These are phyloP conservation scores for Xylaria bambusicola DNA, from an alignment of 495 filamentous ascomycete genomes.

Conservation along the genomic window DNA sequence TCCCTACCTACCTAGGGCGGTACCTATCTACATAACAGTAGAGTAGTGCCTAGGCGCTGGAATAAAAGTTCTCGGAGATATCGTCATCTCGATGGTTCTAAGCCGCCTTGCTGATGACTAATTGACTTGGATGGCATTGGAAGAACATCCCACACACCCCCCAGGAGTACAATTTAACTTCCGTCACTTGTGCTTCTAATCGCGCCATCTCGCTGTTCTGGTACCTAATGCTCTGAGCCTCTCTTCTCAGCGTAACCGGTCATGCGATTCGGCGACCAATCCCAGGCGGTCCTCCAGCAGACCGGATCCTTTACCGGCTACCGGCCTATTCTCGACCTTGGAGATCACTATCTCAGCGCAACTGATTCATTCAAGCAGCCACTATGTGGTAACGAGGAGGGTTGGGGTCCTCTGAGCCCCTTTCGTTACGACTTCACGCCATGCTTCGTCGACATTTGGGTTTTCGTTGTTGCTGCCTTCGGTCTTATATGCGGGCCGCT, in stretches of 20 bases:
- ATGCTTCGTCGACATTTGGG: slow-evolving; percentile 89
- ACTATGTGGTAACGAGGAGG: slow-evolving; percentile 83
- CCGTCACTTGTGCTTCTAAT: slow-evolving; percentile 27
- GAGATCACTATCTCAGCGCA: slow-evolving; percentile 50
- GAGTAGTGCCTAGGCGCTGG: too few species aligned
- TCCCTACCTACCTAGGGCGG: too few species aligned
- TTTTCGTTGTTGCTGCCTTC: slow-evolving; percentile 72
- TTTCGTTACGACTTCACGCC: slow-evolving; percentile 90
- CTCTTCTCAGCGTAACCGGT: slow-evolving; percentile 24
- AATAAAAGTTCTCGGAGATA: slow-evolving; percentile 19
- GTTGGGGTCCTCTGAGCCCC: slow-evolving; percentile 91
- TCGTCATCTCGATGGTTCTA: slow-evolving; percentile 18
- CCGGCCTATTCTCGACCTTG: slow-evolving; percentile 41
- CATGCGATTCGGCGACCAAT: slow-evolving; percentile 36
- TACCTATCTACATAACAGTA: too few species aligned
- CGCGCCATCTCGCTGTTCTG: slow-evolving; percentile 30
- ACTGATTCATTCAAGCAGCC: slow-evolving; percentile 54
- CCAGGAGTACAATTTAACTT: slow-evolving; percentile 19
- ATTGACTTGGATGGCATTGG: slow-evolving; percentile 7
- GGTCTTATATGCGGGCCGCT: slow-evolving; percentile 74
- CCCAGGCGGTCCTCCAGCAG: slow-evolving; percentile 49
- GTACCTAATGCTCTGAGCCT: slow-evolving; percentile 35
- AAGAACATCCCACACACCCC: neutral
- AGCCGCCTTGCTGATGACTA: slow-evolving; percentile 13
- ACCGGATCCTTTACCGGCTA: slow-evolving; percentile 58